A percentile compares a stretch with the other conserved stretches of the same genome.
Conservation (phyloP, 2,329 filamentous ascomycete genomes). For the Cytospora paraplurivora region DNA sequence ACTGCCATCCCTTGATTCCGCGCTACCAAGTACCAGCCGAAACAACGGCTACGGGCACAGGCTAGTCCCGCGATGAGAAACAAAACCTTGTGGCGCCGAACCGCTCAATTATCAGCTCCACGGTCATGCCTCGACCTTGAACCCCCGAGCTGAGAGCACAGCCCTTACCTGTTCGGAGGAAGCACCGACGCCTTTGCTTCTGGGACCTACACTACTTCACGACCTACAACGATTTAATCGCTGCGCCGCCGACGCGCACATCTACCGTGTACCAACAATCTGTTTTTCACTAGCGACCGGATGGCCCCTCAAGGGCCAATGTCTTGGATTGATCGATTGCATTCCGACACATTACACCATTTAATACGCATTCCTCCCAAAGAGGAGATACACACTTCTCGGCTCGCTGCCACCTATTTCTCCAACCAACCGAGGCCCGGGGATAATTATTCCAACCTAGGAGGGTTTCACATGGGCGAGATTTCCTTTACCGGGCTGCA, state of each 20-base stretch:
- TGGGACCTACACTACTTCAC: slow-evolving; percentile 20
- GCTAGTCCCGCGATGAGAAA: slow-evolving; percentile 25
- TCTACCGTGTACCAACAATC: slow-evolving; percentile 26
- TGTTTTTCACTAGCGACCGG: slow-evolving; percentile 15
- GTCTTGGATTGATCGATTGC: slow-evolving; percentile 30
- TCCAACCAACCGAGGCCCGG: slow-evolving; percentile 28
- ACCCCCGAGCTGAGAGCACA: slow-evolving; percentile 14
- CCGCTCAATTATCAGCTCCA: slow-evolving; percentile 15
- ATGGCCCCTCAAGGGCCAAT: slow-evolving; percentile 17
- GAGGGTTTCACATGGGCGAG: slow-evolving; percentile 31
- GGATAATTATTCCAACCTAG: slow-evolving; percentile 15
- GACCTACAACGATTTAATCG: slow-evolving; percentile 26
- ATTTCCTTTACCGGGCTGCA: slow-evolving; percentile 37
- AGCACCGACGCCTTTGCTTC: slow-evolving; percentile 19
- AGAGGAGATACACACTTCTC: slow-evolving; percentile 34
- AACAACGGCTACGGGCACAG: slow-evolving; percentile 22
- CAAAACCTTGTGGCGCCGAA: slow-evolving; percentile 23
- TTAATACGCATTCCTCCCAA: slow-evolving; percentile 39
- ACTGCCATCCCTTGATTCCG: slow-evolving; percentile 30
- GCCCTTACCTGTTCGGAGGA: slow-evolving; percentile 8
- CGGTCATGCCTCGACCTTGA: slow-evolving; percentile 8
- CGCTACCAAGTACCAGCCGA: slow-evolving; percentile 27
- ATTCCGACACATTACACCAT: slow-evolving; percentile 36
- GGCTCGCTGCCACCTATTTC: slow-evolving; percentile 37
- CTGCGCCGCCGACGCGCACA: slow-evolving; percentile 26